Evolutionary conservation across 139 green algal species (phyloP), one percentile per base, ranked within the genome.

Genomic region (Gonium pectorale): DNA sequence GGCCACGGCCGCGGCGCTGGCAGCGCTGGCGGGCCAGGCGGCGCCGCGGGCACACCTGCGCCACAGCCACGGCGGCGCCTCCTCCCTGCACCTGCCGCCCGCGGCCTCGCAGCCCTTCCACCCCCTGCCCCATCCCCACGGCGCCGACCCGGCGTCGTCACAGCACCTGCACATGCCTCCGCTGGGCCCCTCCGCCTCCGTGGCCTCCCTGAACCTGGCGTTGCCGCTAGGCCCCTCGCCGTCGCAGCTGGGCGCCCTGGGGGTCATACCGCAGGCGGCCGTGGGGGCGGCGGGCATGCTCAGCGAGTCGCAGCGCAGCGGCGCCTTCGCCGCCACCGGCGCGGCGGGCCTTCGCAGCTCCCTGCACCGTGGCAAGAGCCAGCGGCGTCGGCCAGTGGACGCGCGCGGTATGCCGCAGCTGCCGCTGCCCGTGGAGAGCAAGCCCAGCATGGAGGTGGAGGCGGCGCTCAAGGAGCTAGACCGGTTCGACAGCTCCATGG

Each of bases 391-490:
- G 17, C n/a, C n/a, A n/a, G 54, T 41, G 8, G 73, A 70, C 54
- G 9, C 11, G 7, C n/a, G 15, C 27, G 73, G 37, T 2, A 27
- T 81, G 37, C 75, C 75, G 4, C 35, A 59, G 41, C 59, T 82
- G 40, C 29, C 43, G 31, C 41, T 62, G 38, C 75, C 75, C 2
- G 26, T 17, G 11, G 75, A 71, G 2, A 22, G 21, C 17, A 40
- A 29, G 27, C 75, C 75, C 40, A 54, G 38, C 21, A 37, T 9
- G 1, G 75, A 82, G 59, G 75, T 59, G 38, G 59, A 40, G n/a
- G 75, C 59, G 54, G 75, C 75, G 33, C 59, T 82, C 5, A 29
- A 46, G 37, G 75, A 82, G 59, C 59, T 82, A n/a, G 75, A 82
- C 59, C 26, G 41, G 15, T 82, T 82, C 31, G 75, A 71, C 33